These are phyloP conservation scores for Globisporangium alternatum DNA, from an alignment of 352 stramenopile species.

Conservation along the genomic window DNA sequence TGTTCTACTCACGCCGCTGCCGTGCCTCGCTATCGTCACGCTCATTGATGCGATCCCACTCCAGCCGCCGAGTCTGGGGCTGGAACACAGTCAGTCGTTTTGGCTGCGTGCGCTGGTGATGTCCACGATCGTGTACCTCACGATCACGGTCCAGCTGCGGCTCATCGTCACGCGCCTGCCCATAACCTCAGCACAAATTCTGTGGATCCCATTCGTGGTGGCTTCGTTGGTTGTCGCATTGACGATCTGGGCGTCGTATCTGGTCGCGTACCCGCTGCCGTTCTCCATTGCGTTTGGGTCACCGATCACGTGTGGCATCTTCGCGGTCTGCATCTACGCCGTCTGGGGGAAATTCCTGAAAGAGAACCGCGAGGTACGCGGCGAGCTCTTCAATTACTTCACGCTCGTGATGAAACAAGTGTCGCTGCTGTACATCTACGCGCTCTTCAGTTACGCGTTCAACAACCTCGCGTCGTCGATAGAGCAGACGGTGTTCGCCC, in stretches of 20 bases:
- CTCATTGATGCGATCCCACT: not conserved
- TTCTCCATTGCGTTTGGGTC: not conserved
- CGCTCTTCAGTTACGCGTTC: constrained; percentile 30
- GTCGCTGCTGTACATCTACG: constrained; percentile 24
- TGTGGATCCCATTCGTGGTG: not conserved
- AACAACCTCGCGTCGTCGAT: constrained; percentile 5
- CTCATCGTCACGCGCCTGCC: not conserved
- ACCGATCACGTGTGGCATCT: not conserved
- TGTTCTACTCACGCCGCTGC: constrained; percentile 13
- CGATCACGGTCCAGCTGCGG: not conserved
- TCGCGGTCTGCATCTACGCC: not conserved
- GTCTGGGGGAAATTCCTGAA: not conserved
- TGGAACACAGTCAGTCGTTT: not conserved
- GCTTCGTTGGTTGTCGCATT: not conserved
- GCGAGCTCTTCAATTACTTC: constrained; percentile 11
- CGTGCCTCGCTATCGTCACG: constrained; percentile 10
- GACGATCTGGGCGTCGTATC: not conserved
- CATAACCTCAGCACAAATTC: not conserved
- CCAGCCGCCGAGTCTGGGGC: not conserved
- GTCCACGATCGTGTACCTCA: not conserved
- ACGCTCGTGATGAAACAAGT: constrained; percentile 10
- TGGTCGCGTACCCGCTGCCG: not conserved
- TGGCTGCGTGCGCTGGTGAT: not conserved
- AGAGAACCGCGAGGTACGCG: not conserved
- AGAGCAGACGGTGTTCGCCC: not conserved